Percentiles rank a stretch among this genome's conserved stretches.
Conservation (phyloP, 2,329 filamentous ascomycete species). For the Didymella pomorum region DNA sequence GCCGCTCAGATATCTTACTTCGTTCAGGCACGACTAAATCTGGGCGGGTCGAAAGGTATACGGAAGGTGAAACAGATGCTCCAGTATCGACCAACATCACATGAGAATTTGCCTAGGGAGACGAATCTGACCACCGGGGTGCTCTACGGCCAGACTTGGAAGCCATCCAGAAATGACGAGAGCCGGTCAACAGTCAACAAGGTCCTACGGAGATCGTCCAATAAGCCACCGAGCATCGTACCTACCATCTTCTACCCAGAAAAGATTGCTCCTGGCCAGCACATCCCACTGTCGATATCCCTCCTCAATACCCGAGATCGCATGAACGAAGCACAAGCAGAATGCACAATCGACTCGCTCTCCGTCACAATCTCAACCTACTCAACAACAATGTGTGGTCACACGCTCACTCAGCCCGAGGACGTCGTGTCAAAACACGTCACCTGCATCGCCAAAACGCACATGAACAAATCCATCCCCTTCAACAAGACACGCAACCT, state of each 20-base stretch:
- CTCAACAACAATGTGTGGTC: slow-evolving; percentile 43
- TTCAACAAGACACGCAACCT: slow-evolving; percentile 34
- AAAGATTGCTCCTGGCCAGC: slow-evolving; percentile 41
- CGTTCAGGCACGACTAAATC: slow-evolving; percentile 37
- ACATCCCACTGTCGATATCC: slow-evolving; percentile 42
- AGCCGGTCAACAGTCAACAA: slow-evolving; percentile 32
- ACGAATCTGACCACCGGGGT: slow-evolving; percentile 33
- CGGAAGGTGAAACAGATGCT: slow-evolving; percentile 36
- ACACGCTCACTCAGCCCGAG: slow-evolving; percentile 35
- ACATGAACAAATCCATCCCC: slow-evolving; percentile 33
- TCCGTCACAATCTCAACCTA: slow-evolving; percentile 43
- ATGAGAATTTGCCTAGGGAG: slow-evolving; percentile 22
- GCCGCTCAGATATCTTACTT: slow-evolving; percentile 44
- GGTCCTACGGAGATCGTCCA: slow-evolving; percentile 30
- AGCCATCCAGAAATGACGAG: slow-evolving; percentile 27
- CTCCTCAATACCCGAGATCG: slow-evolving; percentile 35
- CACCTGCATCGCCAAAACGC: slow-evolving; percentile 39
- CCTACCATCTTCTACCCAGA: slow-evolving; percentile 43
- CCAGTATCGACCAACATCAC: slow-evolving; percentile 37
- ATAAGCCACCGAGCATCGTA: slow-evolving; percentile 36
- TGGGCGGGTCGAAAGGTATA: slow-evolving; percentile 23
- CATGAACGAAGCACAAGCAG: slow-evolving; percentile 26
- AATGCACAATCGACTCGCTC: slow-evolving; percentile 40
- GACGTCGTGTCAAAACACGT: slow-evolving; percentile 43
- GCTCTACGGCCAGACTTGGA: slow-evolving; percentile 42